Conservation (phyloP, 345 rosid genomes). For the Brassica rapa region DNA sequence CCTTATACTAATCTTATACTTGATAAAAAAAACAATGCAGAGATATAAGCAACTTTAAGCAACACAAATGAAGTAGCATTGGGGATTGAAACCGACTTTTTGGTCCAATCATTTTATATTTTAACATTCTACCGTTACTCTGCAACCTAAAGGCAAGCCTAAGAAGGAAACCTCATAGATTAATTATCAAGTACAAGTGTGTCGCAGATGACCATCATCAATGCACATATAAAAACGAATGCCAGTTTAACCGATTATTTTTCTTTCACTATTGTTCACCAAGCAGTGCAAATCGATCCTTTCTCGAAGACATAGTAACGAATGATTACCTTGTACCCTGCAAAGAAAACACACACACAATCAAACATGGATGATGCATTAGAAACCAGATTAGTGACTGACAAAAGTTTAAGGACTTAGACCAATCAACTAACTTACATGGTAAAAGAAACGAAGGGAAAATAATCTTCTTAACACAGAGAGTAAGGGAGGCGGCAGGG, state of each 20-base stretch:
- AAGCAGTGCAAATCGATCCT: constrained; percentile 25
- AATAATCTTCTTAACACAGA: not conserved
- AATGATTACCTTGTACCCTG: constrained; percentile 90
- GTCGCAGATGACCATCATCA: constrained; percentile 11
- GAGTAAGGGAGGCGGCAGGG: constrained; percentile 9
- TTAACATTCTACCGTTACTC: constrained; percentile 16
- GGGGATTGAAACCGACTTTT: constrained; percentile 10
- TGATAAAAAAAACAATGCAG: not conserved
- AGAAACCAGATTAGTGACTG: constrained; percentile 5
- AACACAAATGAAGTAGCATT: constrained; percentile 9
- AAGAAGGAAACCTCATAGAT: constrained; percentile 12
- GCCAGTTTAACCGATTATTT: constrained; percentile 14
- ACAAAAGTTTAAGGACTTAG: not conserved
- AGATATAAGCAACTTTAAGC: constrained; percentile 2
- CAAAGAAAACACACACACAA: constrained; percentile 43
- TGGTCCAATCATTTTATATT: constrained; percentile 10
- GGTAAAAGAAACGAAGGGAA: not conserved
- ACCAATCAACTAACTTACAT: not conserved
- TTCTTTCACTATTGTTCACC: constrained; percentile 28
- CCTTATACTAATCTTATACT: not conserved
- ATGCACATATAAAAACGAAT: not conserved
- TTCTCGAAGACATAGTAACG: constrained; percentile 33
- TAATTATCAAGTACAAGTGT: not conserved
- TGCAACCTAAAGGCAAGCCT: constrained; percentile 24
- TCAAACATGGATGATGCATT: constrained; percentile 25